phyloP scores from a whole-genome alignment of 345 rosid genomes.

The Trapa incisa region DNA sequence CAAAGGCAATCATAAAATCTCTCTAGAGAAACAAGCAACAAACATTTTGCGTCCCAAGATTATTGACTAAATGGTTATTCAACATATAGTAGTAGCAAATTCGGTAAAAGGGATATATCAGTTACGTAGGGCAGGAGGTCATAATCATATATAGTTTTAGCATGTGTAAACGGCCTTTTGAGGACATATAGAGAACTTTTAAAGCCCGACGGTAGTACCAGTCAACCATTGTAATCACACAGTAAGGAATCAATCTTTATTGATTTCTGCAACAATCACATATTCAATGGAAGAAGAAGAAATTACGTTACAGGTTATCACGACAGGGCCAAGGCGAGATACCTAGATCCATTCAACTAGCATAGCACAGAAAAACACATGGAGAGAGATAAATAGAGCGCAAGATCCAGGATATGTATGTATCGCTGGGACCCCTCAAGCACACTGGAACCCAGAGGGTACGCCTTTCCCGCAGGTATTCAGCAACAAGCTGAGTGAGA shows the following conservation, averaged over 20 bases:
- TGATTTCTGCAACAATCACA: not conserved
- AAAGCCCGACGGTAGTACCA: not conserved
- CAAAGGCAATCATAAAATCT: too few relatives aligned
- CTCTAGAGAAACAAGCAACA: too few relatives aligned
- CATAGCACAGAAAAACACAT: not conserved
- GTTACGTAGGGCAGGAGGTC: too few relatives aligned
- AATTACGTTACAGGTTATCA: not conserved
- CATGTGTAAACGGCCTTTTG: too few relatives aligned
- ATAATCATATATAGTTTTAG: too few relatives aligned
- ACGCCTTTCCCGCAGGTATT: constrained; percentile 35
- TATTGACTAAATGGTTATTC: too few relatives aligned
- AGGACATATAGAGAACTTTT: too few relatives aligned
- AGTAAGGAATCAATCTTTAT: not conserved
- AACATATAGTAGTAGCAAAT: too few relatives aligned
- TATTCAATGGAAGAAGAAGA: not conserved
- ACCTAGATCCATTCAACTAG: not conserved
- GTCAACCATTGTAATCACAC: not conserved
- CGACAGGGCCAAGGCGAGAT: not conserved
- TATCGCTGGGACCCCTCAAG: constrained; percentile 2
- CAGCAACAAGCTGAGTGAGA: constrained; percentile 42
- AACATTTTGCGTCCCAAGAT: too few relatives aligned
- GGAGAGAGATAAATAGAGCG: not conserved
- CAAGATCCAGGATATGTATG: not conserved
- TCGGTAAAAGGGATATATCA: too few relatives aligned
- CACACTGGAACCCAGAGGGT: constrained; percentile 39